These are phyloP conservation scores for Backusella liffmaniae DNA, from an alignment of 192 early-diverging fungal genomes.

Conservation along the genomic window DNA sequence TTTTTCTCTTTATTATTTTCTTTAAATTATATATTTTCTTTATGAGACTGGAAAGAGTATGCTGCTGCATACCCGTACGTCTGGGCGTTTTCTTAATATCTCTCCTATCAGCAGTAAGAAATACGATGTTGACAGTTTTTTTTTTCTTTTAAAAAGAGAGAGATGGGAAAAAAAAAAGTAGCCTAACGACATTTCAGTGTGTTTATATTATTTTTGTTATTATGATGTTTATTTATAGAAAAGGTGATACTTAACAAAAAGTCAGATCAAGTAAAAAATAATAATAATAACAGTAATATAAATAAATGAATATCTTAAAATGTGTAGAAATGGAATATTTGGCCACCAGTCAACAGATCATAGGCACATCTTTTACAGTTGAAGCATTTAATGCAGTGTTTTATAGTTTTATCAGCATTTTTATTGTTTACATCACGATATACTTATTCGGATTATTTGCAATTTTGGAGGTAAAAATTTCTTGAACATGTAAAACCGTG, in stretches of 20 bases:
- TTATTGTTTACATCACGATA: not conserved
- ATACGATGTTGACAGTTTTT: not conserved
- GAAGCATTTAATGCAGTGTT: not conserved
- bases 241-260: conserved; percentile 2
- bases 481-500: not conserved
- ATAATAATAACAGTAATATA: not conserved
- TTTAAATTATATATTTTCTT: not conserved
- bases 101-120: not conserved
- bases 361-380: not conserved
- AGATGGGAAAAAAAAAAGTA: not conserved
- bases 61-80: not conserved
- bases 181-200: not conserved
- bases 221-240: conserved; percentile 2
- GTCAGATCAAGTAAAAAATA: not conserved
- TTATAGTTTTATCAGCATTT: conserved; percentile 1
- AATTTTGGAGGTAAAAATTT: not conserved
- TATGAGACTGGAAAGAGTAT: not conserved
- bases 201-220: not conserved
- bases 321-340: not conserved
- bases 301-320: not conserved
- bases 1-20: not conserved
- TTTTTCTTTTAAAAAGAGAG: not conserved
- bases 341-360: not conserved
- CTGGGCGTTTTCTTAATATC: not conserved
- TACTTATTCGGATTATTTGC: not conserved